Base-by-base conservation (phyloP, 306 rosid species). In the Quercus dentata region DNA sequence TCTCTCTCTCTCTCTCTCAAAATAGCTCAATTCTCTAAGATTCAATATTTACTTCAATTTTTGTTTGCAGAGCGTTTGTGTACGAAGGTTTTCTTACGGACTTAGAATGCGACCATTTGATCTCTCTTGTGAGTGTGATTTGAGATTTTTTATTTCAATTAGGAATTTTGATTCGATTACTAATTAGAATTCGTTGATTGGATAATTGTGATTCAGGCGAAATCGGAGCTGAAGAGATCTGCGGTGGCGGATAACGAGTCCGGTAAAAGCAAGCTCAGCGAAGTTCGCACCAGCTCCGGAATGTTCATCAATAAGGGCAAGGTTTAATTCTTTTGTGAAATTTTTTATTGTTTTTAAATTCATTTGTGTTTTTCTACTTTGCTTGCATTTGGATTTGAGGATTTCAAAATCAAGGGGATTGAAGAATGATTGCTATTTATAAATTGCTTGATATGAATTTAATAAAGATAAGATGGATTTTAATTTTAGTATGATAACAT, bases 241-340 rank as follows among this genome's bases (percentile, higher is more conserved):
- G 92, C 95, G 5, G 99, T 95, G 35, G 98, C 98, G 13, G 97
- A 95, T 86, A 81, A 89, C 74, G 55, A 76, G 55, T 91, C 98
- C 1, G 98, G 99, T 68, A 59, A 90, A 77, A 87, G 96, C 81
- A 77, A 74, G 89, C 86, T 91, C 28, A 95, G 99, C 80, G 90
- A 93, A 64, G 97, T 90, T 33, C 92, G 99, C 51, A 95, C 98
- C 23, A 95, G 99, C 91, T 93, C 99, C 25, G 99, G 99, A 67
- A 92, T 88, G 97, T 93, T 95, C 89, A 95, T 95, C 59, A 5
- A 89, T 44, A 93, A 93, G 85, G 92, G 86, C 74, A 95, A 95
- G 98, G 99, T 93, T 84, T 6, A 58, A 4, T 75, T 68, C 54
- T 56, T 3, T 35, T 55, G 30, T 27, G 46, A 38, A 49, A 3